Base-by-base conservation (phyloP, 805 yeast genomes). In the Candida sonorensis region DNA sequence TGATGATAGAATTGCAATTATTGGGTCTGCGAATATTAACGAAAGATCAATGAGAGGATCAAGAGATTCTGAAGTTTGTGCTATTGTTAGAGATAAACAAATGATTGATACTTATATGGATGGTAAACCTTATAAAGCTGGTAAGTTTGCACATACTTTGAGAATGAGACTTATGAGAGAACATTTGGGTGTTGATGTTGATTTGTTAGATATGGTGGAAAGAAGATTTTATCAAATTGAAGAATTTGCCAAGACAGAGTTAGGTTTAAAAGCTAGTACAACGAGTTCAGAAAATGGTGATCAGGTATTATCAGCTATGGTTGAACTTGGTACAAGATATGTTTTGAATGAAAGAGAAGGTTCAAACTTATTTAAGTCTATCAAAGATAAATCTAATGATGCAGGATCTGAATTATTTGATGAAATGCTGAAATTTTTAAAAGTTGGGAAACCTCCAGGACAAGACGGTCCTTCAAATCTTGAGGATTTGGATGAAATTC, bases 1-100 rank as follows among this genome's bases (percentile, higher is more conserved):
- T 9, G 99, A 92, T 60, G 98, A 92, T 50, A 69, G 95, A 30
- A 74, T 80, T 28, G 97, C 95, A 4, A 81, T 92, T 27, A 88
- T 92, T 49, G 98, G 99, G 2, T 85, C 96, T 50, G 99, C 99
- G 0, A 92, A 92, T 50, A 85, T 92, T 39, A 92, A 92, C 51
- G 99, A 92, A 55, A 71, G 99, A 48, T 90, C 97, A 0, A 88
- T 88, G 86, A 68, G 92, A 46, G 99, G 99, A 11, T 67, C 69
- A 14, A 70, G 98, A 53, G 99, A 92, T 53, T 87, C 97, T 5
- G 99, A 92, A 50, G 81, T 92, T 25, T 95, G 96, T 3, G 85
- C 88, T 2, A 61, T 90, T 34, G 76, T 92, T 5, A 72, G 97
- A 42, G 99, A 92, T 50, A 75, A 81, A 8, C 84, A 80, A 40